Conservation (phyloP, 768 basidiomycete genomes). For the Lactarius trivialis region DNA sequence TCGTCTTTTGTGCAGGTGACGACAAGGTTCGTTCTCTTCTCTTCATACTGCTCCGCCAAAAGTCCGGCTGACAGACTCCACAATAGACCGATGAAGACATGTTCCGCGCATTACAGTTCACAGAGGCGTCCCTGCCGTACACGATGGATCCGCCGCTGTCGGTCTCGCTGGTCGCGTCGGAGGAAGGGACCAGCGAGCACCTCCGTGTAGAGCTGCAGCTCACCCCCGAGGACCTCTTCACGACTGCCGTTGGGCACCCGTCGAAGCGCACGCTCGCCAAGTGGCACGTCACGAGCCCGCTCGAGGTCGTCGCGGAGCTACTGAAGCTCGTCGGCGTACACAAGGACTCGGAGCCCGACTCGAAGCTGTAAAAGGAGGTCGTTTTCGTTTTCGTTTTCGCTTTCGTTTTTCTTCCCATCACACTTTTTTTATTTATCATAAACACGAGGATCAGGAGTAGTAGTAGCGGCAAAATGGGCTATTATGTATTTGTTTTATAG, state of each 20-base stretch:
- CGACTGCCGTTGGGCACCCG: constrained; percentile 88
- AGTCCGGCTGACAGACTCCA: background rate
- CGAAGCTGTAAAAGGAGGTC: background rate
- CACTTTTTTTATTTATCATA: background rate
- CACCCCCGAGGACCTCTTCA: constrained; percentile 69
- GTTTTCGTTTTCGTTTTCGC: constrained; percentile 26
- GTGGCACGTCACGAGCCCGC: constrained; percentile 89
- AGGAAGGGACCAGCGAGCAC: constrained; percentile 29
- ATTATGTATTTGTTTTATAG: background rate
- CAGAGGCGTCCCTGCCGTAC: constrained; percentile 25
- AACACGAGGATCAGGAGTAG: background rate
- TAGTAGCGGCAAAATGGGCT: background rate
- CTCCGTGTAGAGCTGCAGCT: constrained; percentile 55
- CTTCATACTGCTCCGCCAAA: too few species aligned
- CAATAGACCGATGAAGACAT: constrained; percentile 94
- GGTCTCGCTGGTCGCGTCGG: constrained; percentile 35
- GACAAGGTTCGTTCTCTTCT: constrained; percentile 87
- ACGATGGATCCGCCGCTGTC: constrained; percentile 51
- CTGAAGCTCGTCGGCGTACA: constrained; percentile 46
- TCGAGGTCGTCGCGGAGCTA: constrained; percentile 80
- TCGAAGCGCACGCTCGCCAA: constrained; percentile 84
- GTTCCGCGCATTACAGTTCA: constrained; percentile 84
- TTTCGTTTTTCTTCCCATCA: background rate
- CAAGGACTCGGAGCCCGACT: background rate
- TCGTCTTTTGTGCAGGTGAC: constrained; percentile 96